A percentile compares a stretch with the other conserved stretches of the same genome.
phyloP scores from a whole-genome alignment of 2,329 filamentous ascomycete species.

The Aspergillus tubingensis region DNA sequence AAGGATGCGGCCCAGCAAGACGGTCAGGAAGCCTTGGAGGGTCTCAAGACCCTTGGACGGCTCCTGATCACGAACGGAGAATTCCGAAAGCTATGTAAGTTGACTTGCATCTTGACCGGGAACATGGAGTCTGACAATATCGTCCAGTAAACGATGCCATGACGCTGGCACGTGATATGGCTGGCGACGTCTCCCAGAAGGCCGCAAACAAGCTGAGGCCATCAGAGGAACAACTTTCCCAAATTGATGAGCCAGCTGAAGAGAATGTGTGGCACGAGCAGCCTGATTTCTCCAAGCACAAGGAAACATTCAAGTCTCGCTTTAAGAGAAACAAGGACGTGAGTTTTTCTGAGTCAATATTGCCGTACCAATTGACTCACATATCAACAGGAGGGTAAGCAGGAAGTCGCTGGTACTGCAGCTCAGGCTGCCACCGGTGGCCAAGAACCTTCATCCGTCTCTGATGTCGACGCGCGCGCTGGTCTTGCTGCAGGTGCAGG shows the following conservation, averaged over 20 bases:
- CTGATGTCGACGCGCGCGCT: slow-evolving; percentile 55
- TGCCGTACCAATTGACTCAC: not conserved
- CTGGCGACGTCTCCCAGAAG: slow-evolving; percentile 81
- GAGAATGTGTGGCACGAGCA: slow-evolving; percentile 94
- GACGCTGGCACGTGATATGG: slow-evolving; percentile 83
- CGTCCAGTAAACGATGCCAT: slow-evolving; percentile 72
- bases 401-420: slow-evolving; percentile 60
- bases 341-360: slow-evolving; percentile 31
- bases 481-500: slow-evolving; percentile 38
- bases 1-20: slow-evolving; percentile 81
- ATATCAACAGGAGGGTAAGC: slow-evolving; percentile 26
- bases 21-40: slow-evolving; percentile 78
- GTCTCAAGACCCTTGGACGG: slow-evolving; percentile 82
- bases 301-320: slow-evolving; percentile 65
- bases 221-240: slow-evolving; percentile 70
- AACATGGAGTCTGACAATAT: not conserved
- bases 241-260: slow-evolving; percentile 80
- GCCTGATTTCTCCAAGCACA: slow-evolving; percentile 69
- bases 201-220: slow-evolving; percentile 76
- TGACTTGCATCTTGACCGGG: not conserved
- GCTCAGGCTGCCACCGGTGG: slow-evolving; percentile 54
- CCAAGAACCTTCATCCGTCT: slow-evolving; percentile 48
- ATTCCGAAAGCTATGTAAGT: slow-evolving; percentile 83
- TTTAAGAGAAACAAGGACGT: slow-evolving; percentile 59
- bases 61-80: slow-evolving; percentile 94